Evolutionary conservation across 805 yeast genomes (phyloP).

Genomic region (Yarrowia hollandica): DNA sequence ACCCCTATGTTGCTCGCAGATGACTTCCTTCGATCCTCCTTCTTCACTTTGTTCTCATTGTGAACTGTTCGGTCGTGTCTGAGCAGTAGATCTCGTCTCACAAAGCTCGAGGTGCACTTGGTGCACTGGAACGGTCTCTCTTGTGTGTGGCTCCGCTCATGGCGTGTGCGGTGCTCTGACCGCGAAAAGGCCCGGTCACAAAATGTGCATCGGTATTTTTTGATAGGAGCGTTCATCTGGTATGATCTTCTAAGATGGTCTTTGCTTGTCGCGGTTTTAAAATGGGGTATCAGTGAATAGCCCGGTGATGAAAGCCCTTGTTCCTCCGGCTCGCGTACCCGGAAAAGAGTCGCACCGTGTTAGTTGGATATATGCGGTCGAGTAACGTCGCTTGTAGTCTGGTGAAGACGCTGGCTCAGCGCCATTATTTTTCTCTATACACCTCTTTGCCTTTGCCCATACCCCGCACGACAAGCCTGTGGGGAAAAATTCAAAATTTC

Average conservation of each 20-base stretch:
- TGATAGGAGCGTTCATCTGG: conserved; percentile 37
- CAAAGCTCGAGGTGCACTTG: conserved; percentile 70
- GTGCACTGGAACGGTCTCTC: conserved; percentile 77
- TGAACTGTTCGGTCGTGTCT: conserved; percentile 81
- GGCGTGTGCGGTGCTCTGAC: conserved; percentile 74
- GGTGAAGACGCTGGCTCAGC: neutral
- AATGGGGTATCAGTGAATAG: conserved; percentile 4
- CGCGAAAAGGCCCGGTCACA: conserved; percentile 81
- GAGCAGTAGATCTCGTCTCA: conserved; percentile 72
- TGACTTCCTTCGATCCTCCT: conserved; percentile 11
- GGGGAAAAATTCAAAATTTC: conserved; percentile 8
- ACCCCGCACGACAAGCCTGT: conserved; percentile 29
- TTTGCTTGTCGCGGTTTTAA: neutral
- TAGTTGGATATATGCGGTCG: neutral
- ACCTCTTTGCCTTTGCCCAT: conserved; percentile 10
- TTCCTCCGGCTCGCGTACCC: conserved; percentile 17
- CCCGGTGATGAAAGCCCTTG: neutral
- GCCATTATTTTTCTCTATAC: conserved; percentile 1
- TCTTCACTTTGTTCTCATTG: conserved; percentile 20
- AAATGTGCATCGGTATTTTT: conserved; percentile 73
- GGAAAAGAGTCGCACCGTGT: conserved; percentile 7
- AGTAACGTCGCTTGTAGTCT: conserved; percentile 7
- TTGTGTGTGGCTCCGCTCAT: conserved; percentile 77
- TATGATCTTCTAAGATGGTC: neutral
- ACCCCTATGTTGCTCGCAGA: neutral